Evolutionary conservation across 257 asterid genomes (phyloP), one percentile per base, ranked within the genome.

Genomic region (Misopates orontium): DNA sequence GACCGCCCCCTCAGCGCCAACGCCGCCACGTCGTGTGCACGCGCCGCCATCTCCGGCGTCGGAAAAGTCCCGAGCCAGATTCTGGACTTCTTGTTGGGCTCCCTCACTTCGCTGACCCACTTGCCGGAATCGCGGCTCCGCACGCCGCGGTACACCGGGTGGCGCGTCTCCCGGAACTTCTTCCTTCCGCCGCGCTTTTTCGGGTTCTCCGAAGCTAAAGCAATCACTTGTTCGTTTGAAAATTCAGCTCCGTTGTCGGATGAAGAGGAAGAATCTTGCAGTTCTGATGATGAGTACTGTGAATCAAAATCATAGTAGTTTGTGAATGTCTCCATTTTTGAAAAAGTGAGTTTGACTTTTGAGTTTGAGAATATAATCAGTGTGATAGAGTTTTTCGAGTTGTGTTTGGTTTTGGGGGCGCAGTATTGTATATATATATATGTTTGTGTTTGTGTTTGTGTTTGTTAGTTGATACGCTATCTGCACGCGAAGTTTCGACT

Each of bases 41-140:
- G 81, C 1, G 91, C 95, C 5, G 95, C 95, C 95, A 87, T 87
- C 36, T 84, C 89, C 0, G 77, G 82, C 0, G 92, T 87, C 0
- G 79, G 85, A 47, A 82, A 84, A 5, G 95, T 87, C 3, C 95
- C 91, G 1, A 87, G 81, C 95, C 95, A 84, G 6, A 87, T 87
- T 56, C 89, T 84, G 0, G 87, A 41, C 24, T 87, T 81, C 81
- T 85, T 87, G 44, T 83, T 79, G 0, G 95, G 95, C 22, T 81
- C 92, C 68, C 95, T 74, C 4, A 84, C 78, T 23, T 84, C 91
- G 20, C 84, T 80, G 18, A 84, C 91, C 95, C 95, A 84, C 57
- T 80, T 82, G 1, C 80, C 86, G 17, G 86, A 80, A 52, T 75
- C 80, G 60, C 89, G 74, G 42, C 74, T 70, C 45, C 89, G 45